These are phyloP conservation scores for Didymosphaeria variabile DNA, from an alignment of 2,329 filamentous ascomycete genomes.

Conservation along the genomic window DNA sequence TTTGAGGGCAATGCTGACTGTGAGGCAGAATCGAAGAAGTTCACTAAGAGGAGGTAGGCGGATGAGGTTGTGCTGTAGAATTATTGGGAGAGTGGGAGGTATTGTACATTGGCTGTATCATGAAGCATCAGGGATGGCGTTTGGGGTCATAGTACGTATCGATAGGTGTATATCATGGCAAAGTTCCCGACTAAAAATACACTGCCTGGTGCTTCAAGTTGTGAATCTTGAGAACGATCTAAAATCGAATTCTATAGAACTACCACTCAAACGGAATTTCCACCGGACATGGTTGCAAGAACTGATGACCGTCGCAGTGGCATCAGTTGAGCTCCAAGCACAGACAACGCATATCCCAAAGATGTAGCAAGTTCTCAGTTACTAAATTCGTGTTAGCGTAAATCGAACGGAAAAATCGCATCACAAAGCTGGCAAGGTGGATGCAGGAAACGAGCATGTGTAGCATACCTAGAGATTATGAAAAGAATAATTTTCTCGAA, in stretches of 20 bases:
- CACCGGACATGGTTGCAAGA: background rate
- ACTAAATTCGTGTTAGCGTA: background rate
- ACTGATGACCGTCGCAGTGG: background rate
- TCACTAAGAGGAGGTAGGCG: slow-evolving; percentile 56
- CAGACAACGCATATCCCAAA: background rate
- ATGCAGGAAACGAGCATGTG: too few species aligned
- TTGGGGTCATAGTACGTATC: background rate
- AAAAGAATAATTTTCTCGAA: background rate
- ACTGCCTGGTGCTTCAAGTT: background rate
- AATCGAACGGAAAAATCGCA: background rate
- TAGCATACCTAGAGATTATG: background rate
- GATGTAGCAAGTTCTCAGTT: background rate
- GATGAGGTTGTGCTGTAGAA: background rate
- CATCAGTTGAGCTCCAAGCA: background rate
- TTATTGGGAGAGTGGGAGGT: background rate
- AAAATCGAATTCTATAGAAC: background rate
- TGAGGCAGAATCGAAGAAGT: slow-evolving; percentile 55
- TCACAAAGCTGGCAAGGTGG: background rate
- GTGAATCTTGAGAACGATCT: background rate
- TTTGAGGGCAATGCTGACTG: slow-evolving; percentile 15
- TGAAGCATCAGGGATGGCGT: slow-evolving; percentile 27
- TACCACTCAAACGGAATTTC: background rate
- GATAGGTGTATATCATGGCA: background rate
- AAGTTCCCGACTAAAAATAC: background rate
- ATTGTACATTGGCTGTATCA: slow-evolving; percentile 31